Conservation (phyloP, 192 early-diverging fungal genomes). For the Backusella luteola region DNA sequence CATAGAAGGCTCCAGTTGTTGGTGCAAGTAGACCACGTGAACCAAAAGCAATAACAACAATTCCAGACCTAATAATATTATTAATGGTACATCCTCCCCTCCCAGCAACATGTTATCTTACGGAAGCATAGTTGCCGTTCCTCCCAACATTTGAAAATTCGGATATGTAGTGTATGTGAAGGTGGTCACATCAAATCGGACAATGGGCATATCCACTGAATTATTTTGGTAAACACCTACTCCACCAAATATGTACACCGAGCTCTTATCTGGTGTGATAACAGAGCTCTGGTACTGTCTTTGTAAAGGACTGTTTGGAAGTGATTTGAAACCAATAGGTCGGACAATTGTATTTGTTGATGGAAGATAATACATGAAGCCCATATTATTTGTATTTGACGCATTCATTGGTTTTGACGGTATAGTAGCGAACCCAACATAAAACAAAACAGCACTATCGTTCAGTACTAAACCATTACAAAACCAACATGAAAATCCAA, state of each 20-base stretch:
- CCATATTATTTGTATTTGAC: neutral
- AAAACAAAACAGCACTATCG: neutral
- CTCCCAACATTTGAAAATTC: neutral
- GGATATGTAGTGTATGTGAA: neutral
- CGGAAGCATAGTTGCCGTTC: neutral
- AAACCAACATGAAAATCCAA: neutral
- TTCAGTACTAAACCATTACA: neutral
- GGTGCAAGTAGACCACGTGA: neutral
- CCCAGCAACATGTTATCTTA: neutral
- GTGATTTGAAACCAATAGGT: neutral
- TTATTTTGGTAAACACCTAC: neutral
- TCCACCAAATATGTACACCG: neutral
- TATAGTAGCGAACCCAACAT: neutral
- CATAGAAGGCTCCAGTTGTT: neutral
- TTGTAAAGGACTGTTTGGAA: neutral
- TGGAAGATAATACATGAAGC: neutral
- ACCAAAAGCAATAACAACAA: constrained; percentile 12
- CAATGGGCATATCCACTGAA: neutral
- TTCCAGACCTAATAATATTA: neutral
- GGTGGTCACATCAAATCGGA: neutral
- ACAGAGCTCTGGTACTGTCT: neutral
- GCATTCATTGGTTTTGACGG: neutral
- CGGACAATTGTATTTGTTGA: neutral
- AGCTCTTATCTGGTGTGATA: neutral
- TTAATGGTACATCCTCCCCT: neutral